Evolutionary conservation across 139 green algal species (phyloP).

Genomic region (Chlamydomonas sphaeroides): DNA sequence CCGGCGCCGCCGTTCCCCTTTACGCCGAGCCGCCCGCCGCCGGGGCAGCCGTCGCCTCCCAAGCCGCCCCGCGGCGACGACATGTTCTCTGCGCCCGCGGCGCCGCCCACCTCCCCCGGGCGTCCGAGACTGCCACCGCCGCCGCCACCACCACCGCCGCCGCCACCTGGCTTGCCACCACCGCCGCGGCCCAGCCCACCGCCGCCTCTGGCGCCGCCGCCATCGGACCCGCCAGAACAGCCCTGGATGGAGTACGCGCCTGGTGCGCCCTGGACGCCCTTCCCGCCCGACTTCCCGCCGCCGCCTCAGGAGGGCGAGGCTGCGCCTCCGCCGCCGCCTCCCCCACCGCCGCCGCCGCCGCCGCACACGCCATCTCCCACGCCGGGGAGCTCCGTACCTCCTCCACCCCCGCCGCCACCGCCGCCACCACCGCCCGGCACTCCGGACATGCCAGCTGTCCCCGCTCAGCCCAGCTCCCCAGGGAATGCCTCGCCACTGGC

Average conservation of each 20-base stretch:
- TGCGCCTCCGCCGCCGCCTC: too few relatives aligned
- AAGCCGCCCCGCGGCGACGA: neutral
- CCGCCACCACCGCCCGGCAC: too few relatives aligned
- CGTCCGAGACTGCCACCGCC: neutral
- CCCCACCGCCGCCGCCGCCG: too few relatives aligned
- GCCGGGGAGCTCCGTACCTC: too few relatives aligned
- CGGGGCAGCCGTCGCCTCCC: neutral
- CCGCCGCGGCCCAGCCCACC: neutral
- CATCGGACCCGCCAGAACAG: neutral
- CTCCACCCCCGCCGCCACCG: too few relatives aligned
- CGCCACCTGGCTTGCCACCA: neutral
- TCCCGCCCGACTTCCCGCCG: neutral
- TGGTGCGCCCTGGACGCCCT: neutral
- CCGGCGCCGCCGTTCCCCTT: conserved; percentile 1
- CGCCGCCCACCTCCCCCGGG: neutral
- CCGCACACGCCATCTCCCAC: too few relatives aligned
- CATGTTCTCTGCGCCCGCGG: neutral
- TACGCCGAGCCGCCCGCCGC: neutral
- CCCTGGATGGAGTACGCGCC: neutral
- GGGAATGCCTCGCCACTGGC: neutral
- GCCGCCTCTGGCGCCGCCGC: neutral
- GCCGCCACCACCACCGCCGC: conserved; percentile 9
- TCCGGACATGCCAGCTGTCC: too few relatives aligned
- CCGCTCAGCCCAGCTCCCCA: neutral
- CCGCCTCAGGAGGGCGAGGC: neutral